Evolutionary conservation across 352 stramenopile genomes (phyloP).

Genomic region (Globisporangium rhizosaccharum): DNA sequence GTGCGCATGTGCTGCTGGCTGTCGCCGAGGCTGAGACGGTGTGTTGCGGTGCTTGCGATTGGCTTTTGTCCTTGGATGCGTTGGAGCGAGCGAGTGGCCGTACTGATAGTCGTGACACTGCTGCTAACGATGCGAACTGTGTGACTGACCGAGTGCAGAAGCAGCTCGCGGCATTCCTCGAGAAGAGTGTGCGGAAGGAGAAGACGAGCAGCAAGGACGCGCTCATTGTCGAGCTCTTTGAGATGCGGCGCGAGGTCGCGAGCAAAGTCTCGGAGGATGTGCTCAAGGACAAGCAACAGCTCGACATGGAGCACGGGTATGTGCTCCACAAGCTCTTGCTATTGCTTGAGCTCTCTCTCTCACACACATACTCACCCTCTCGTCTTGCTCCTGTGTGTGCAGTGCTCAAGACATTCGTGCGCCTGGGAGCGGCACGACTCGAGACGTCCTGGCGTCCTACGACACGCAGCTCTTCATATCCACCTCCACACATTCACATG

Average conservation of each 20-base stretch:
- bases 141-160: constrained; percentile 18
- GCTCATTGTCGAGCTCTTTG: constrained; percentile 58
- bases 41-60: constrained; percentile 3
- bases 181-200: constrained; percentile 56
- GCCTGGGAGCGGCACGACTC: constrained; percentile 17
- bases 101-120: not conserved
- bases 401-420: constrained; percentile 4
- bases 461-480: constrained; percentile 75
- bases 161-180: constrained; percentile 49
- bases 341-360: too few relatives aligned
- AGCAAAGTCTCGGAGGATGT: constrained; percentile 67
- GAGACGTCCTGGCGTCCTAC: constrained; percentile 58
- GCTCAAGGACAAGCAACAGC: constrained; percentile 52
- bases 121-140: not conserved
- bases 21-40: constrained; percentile 34
- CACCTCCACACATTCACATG: constrained; percentile 8
- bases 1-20: constrained; percentile 8
- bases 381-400: not conserved
- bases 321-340: not conserved
- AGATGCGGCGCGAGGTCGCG: constrained; percentile 62
- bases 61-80: not conserved
- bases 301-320: constrained; percentile 57
- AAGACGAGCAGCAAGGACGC: constrained; percentile 46
- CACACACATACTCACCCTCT: not conserved
- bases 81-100: not conserved